These are phyloP conservation scores for Clavispora vitiphila DNA, from an alignment of 805 yeast species.

Conservation along the genomic window DNA sequence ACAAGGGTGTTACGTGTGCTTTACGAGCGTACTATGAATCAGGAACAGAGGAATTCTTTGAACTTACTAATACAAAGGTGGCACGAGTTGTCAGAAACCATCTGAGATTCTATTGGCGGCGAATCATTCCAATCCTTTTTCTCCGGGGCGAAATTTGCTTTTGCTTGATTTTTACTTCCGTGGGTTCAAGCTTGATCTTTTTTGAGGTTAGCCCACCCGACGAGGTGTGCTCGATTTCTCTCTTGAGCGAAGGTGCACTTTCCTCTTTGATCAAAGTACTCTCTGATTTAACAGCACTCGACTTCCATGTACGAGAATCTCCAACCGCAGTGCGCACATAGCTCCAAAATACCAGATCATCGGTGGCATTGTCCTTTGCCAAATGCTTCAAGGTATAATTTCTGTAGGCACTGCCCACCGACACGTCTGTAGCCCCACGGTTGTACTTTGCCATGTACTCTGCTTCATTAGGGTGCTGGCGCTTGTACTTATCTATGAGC, in stretches of 20 bases:
- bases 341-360: not conserved
- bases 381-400: not conserved
- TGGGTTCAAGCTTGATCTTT: not conserved
- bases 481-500: constrained; percentile 23
- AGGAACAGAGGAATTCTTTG: constrained; percentile 16
- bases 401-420: not conserved
- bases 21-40: constrained; percentile 5
- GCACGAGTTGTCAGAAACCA: constrained; percentile 2
- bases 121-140: constrained; percentile 7
- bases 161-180: not conserved
- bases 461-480: constrained; percentile 11
- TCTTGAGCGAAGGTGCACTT: not conserved
- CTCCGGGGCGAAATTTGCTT: constrained; percentile 4
- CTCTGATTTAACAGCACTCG: not conserved
- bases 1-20: constrained; percentile 28
- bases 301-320: constrained; percentile 4
- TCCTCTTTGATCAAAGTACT: not conserved
- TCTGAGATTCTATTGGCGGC: constrained; percentile 2
- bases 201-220: not conserved
- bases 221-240: not conserved
- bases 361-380: not conserved
- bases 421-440: not conserved
- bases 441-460: constrained; percentile 1
- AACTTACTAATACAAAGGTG: constrained; percentile 12
- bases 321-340: not conserved